A percentile compares a stretch with the other conserved stretches of the same genome.
Conservation (phyloP, 805 yeast species). For the Saccharomyces jurei region DNA sequence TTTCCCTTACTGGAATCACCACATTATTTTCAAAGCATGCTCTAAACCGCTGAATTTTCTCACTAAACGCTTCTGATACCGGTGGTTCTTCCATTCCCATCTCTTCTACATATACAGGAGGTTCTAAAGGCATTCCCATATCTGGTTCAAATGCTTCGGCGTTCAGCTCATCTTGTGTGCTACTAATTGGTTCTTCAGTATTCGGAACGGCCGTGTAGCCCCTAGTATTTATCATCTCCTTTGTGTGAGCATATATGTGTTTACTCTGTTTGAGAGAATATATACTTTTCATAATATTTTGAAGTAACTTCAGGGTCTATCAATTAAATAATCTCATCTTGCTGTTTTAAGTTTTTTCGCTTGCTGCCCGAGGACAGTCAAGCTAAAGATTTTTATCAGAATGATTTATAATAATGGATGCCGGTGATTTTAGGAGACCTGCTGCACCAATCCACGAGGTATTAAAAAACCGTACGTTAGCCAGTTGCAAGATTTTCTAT, state of each 20-base stretch:
- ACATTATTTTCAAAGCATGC: conserved; percentile 26
- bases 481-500: background rate
- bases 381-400: background rate
- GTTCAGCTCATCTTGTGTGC: background rate
- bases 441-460: background rate
- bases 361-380: background rate
- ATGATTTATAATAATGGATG: background rate
- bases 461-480: background rate
- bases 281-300: background rate
- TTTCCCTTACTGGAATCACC: conserved; percentile 33
- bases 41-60: conserved; percentile 14
- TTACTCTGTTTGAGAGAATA: background rate
- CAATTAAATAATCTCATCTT: background rate
- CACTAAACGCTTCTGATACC: background rate
- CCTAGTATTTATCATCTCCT: background rate
- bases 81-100: conserved; percentile 40
- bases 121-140: conserved; percentile 18
- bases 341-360: background rate
- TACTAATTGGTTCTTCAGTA: background rate
- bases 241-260: background rate
- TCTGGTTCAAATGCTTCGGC: background rate
- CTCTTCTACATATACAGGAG: conserved; percentile 16
- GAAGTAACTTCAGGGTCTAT: background rate
- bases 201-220: background rate
- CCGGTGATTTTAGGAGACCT: background rate